Percentiles rank a stretch among this genome's conserved stretches.
These are phyloP conservation scores for Metschnikowia henanensis DNA, from an alignment of 805 yeast species.

Conservation along the genomic window DNA sequence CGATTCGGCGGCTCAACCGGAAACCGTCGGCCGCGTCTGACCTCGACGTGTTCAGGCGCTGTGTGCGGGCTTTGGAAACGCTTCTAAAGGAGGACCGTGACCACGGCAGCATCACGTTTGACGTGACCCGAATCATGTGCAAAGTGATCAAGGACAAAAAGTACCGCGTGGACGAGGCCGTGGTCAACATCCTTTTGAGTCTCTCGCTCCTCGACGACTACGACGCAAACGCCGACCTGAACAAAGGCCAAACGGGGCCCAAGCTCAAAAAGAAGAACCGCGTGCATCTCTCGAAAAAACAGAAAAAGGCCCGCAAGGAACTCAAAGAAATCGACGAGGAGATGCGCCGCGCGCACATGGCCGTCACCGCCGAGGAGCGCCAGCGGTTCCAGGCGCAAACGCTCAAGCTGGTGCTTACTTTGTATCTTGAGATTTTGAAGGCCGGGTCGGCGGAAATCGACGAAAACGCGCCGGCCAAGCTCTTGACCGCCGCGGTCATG, in stretches of 20 bases:
- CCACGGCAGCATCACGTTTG: conserved; percentile 78
- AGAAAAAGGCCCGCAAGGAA: conserved; percentile 85
- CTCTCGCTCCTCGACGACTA: conserved; percentile 66
- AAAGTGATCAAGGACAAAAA: conserved; percentile 73
- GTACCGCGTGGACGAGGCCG: conserved; percentile 81
- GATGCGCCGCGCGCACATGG: conserved; percentile 80
- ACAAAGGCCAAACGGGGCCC: conserved; percentile 40
- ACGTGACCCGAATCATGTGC: conserved; percentile 63
- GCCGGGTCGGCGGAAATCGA: conserved; percentile 29
- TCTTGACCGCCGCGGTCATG: conserved; percentile 77
- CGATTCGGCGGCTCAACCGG: conserved; percentile 66
- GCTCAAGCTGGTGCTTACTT: conserved; percentile 64
- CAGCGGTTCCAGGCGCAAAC: conserved; percentile 84
- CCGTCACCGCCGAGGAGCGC: conserved; percentile 84
- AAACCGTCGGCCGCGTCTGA: conserved; percentile 53
- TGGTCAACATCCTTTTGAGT: conserved; percentile 69
- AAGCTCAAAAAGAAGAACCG: conserved; percentile 83
- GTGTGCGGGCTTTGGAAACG: conserved; percentile 66
- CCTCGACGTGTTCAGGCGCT: conserved; percentile 50
- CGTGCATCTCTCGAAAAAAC: conserved; percentile 87
- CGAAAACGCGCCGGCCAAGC: conserved; percentile 46
- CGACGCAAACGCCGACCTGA: conserved; percentile 48
- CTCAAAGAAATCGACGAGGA: conserved; percentile 86
- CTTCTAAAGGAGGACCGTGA: conserved; percentile 74
- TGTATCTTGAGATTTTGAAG: conserved; percentile 77